Evolutionary conservation across 164 flowering plant genomes (phyloP).

Genomic region (Cinnamomum chago): DNA sequence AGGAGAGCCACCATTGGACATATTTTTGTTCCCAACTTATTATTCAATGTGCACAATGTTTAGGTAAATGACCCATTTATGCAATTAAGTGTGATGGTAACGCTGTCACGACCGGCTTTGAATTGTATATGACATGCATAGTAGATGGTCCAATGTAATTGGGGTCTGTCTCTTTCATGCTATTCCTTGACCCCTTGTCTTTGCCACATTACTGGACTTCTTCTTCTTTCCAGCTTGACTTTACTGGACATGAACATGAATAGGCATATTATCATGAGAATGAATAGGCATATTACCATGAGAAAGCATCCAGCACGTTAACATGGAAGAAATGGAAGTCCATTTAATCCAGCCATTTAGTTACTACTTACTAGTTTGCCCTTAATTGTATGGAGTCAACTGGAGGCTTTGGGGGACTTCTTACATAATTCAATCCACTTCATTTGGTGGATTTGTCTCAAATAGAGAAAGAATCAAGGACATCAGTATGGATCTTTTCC

Average conservation of each 20-base stretch:
- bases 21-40: constrained; percentile 64
- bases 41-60: constrained; percentile 92
- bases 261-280: not conserved
- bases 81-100: not conserved
- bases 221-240: not conserved
- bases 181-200: too few species aligned
- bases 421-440: too few species aligned
- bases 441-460: too few species aligned
- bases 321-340: not conserved
- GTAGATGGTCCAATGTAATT: not conserved
- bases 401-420: too few species aligned
- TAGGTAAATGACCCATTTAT: constrained; percentile 41
- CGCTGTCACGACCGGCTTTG: not conserved
- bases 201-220: not conserved
- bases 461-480: not conserved
- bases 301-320: not conserved
- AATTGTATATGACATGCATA: not conserved
- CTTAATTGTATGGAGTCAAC: too few species aligned
- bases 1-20: constrained; percentile 66
- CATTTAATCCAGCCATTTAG: not conserved
- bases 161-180: too few species aligned
- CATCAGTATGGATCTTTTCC: not conserved
- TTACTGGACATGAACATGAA: not conserved
- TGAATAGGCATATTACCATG: not conserved
- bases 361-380: too few species aligned